phyloP scores from a whole-genome alignment of 176 grass and related monocot genomes.

The Cenchrus purpureus region DNA sequence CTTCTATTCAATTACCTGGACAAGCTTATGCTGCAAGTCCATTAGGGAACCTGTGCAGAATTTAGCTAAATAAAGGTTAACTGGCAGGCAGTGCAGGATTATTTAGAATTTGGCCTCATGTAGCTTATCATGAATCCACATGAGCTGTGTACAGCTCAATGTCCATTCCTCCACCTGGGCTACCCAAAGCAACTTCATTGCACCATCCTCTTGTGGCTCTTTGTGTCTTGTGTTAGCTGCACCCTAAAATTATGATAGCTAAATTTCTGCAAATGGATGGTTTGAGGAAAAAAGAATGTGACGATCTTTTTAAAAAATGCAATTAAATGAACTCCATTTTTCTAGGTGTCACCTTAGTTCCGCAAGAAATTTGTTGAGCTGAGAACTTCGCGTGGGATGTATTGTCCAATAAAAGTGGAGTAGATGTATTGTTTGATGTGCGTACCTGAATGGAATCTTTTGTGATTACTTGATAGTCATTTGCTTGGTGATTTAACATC shows the following conservation, averaged over 20 bases:
- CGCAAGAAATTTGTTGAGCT: neutral
- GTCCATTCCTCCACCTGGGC: neutral
- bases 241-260: neutral
- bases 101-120: neutral
- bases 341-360: no score
- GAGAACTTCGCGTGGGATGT: neutral
- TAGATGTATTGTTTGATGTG: neutral
- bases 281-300: neutral
- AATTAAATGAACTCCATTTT: neutral
- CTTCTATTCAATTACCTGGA: neutral
- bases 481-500: no score
- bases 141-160: neutral
- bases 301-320: no score
- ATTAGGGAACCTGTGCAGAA: neutral
- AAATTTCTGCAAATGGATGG: neutral
- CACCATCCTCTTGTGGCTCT: neutral
- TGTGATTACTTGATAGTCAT: neutral
- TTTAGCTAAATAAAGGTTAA: neutral
- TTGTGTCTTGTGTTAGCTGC: neutral
- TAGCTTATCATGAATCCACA: neutral
- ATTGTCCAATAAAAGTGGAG: neutral
- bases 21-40: neutral
- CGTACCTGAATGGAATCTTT: constrained; percentile 6
- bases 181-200: neutral
- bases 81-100: neutral